A percentile compares a stretch with the other conserved stretches of the same genome.
Conservation (phyloP, 805 yeast species). For the Saccharomycopsis sp. region DNA sequence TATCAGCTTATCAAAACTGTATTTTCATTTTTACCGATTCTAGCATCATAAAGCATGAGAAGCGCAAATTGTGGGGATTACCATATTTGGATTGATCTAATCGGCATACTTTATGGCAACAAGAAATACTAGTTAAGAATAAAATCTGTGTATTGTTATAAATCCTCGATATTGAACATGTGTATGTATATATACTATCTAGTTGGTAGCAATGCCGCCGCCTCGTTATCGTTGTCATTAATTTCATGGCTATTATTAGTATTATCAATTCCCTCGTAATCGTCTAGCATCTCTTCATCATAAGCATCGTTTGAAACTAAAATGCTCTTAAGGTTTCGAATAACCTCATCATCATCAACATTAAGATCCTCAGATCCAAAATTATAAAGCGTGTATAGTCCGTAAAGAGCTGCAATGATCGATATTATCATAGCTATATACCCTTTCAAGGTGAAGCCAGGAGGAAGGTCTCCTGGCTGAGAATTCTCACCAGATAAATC, state of each 20-base stretch:
- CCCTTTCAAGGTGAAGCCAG: conserved; percentile 66
- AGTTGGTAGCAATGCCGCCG: not conserved
- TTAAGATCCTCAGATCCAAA: conserved; percentile 59
- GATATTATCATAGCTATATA: conserved; percentile 56
- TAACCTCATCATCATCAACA: conserved; percentile 38
- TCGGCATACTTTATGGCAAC: too few relatives aligned
- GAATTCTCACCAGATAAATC: conserved; percentile 52
- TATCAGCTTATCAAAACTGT: not conserved
- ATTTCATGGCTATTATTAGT: not conserved
- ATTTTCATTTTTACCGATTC: not conserved
- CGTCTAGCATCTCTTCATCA: conserved; percentile 1
- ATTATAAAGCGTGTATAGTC: conserved; percentile 50
- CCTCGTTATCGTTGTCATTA: not conserved
- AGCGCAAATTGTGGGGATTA: not conserved
- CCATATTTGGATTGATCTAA: too few relatives aligned
- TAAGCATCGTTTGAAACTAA: conserved; percentile 26
- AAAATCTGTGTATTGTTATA: too few relatives aligned
- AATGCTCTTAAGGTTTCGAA: conserved; percentile 32
- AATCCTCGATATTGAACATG: too few relatives aligned
- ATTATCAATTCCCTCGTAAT: not conserved
- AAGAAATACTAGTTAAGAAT: too few relatives aligned
- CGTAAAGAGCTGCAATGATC: conserved; percentile 49
- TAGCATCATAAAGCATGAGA: not conserved
- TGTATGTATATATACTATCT: not conserved
- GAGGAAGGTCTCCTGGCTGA: conserved; percentile 59